Base-by-base conservation (phyloP, 441 rosid species). In the Mallotus repandus region DNA sequence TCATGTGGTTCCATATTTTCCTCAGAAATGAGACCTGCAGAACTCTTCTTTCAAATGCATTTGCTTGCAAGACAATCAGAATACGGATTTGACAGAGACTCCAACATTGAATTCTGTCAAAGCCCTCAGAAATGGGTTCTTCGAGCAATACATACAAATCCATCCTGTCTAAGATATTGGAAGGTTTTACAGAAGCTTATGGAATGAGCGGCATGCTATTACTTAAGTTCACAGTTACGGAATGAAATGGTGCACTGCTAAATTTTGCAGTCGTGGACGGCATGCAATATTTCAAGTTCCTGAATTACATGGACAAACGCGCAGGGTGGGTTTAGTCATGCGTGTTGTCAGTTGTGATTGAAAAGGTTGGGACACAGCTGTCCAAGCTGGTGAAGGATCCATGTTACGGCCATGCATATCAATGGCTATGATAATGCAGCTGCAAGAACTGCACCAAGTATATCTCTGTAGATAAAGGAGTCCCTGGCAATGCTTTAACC, bases 1-100 rank as follows among this genome's bases (percentile, higher is more conserved):
- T 74, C 18, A 41, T 19, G 14, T 41, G 46, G 46, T 55, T 49
- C 53, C 43, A 9, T 66, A 16, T 66, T 61, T 55, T 76, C 63
- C 46, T 69, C 90, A 96, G 99, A 92, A 81, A 89, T 87, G 93
- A 89, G 94, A 74, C 97, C 93, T 29, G 98, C 98, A 52, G 98
- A 94, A 77, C 89, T 92, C 58, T 89, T 83, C 78, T 86, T 96
- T 72, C 98, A 89, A 85, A 93, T 96, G 98, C 98, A 94, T 86
- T 79, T 91, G 81, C 96, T 92, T 73, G 92, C 97, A 71, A 82
- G 75, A 73, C 82, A 80, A 76, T 78, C 82, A 9, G 80, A 83
- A 76, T 73, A 76, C 50, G 83, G 75, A 60, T 65, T 76, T 0
- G 82, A 84, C 78, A 45, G 85, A 55, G 68, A 80, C 22, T 81